Percentiles rank a stretch among this genome's conserved stretches.
These are phyloP conservation scores for Funneliformis caledonium DNA, from an alignment of 371 early-diverging fungal species.

Conservation along the genomic window DNA sequence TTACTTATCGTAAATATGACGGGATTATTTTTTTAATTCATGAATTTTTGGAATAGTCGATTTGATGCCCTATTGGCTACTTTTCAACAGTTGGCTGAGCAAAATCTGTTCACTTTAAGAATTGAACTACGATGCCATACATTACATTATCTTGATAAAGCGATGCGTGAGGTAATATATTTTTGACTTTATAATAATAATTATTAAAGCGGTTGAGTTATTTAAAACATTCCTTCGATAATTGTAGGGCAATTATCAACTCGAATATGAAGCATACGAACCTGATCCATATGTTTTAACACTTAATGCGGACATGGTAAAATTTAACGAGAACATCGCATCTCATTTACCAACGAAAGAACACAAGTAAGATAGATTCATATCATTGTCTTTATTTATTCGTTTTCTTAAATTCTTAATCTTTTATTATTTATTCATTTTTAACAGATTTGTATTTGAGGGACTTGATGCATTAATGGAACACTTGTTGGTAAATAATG, in stretches of 20 bases:
- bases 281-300: slow-evolving; percentile 88
- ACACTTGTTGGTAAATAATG: slow-evolving; percentile 72
- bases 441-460: slow-evolving; percentile 76
- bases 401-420: not conserved
- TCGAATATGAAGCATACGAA: slow-evolving; percentile 75
- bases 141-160: slow-evolving; percentile 88
- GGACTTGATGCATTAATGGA: slow-evolving; percentile 80
- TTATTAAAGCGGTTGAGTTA: not conserved
- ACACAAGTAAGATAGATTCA: slow-evolving; percentile 53
- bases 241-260: slow-evolving; percentile 67
- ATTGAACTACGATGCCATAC: slow-evolving; percentile 87
- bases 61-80: slow-evolving; percentile 62
- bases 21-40: not conserved
- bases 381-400: not conserved
- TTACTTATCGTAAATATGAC: not conserved
- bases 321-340: slow-evolving; percentile 73
- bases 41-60: slow-evolving; percentile 44
- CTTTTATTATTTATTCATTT: not conserved
- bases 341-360: slow-evolving; percentile 67
- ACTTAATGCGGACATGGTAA: slow-evolving; percentile 79
- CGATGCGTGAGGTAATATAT: slow-evolving; percentile 78
- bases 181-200: not conserved
- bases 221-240: not conserved
- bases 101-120: slow-evolving; percentile 78
- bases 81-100: slow-evolving; percentile 76